Conservation (phyloP, 176 grass and related monocot species). For the Chloris gayana region DNA sequence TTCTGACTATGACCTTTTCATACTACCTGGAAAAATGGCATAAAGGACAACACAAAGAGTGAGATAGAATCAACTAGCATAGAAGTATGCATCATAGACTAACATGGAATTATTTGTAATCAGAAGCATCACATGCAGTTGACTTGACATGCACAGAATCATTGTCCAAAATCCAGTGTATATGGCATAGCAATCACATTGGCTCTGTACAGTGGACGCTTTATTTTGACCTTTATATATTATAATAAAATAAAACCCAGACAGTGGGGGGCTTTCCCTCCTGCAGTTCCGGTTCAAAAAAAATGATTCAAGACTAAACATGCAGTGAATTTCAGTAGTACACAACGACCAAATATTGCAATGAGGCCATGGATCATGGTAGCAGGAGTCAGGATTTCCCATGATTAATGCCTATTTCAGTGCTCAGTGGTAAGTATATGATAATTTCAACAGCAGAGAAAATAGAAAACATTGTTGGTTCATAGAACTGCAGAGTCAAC, state of each 20-base stretch:
- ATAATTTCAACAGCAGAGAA: neutral
- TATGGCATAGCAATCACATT: neutral
- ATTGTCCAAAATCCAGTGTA: neutral
- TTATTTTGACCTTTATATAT: no score
- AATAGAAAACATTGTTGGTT: neutral
- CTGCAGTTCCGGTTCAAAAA: no score
- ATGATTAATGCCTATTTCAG: neutral
- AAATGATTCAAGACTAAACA: neutral
- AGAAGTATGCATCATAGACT: neutral
- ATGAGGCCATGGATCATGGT: neutral
- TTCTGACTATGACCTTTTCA: neutral
- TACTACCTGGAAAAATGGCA: neutral
- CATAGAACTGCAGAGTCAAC: neutral
- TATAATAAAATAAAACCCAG: no score
- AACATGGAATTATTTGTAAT: neutral
- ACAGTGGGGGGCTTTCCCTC: no score
- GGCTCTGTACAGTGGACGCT: neutral
- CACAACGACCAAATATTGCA: neutral
- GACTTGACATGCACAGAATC: neutral
- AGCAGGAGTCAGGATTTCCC: neutral
- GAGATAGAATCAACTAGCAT: neutral
- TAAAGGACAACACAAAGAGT: neutral
- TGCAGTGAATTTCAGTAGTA: neutral
- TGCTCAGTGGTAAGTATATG: neutral
- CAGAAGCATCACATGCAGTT: neutral